Evolutionary conservation across 2,329 filamentous ascomycete species (phyloP).

Genomic region (Huntiella abstrusa): DNA sequence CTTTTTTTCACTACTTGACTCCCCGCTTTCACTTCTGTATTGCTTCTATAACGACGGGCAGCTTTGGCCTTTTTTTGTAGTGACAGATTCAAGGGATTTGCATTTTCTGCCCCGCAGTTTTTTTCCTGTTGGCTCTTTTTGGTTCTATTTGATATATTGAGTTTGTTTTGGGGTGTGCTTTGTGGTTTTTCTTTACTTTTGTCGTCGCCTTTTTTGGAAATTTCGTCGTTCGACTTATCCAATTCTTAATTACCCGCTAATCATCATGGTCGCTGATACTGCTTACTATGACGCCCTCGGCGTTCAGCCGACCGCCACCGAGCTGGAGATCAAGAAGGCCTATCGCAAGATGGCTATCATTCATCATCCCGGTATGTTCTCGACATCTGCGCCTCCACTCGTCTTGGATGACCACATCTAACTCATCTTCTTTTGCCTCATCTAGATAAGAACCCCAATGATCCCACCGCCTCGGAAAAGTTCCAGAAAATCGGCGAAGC

Average conservation of each 20-base stretch:
- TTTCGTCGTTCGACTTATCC: not conserved
- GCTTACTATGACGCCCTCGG: conserved; percentile 75
- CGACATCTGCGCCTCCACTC: not conserved
- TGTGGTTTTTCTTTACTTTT: conserved; percentile 4
- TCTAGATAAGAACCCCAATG: conserved; percentile 84
- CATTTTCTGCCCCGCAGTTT: not conserved
- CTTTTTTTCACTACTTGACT: too few relatives aligned
- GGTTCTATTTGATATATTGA: conserved; percentile 10
- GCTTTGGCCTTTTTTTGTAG: too few relatives aligned
- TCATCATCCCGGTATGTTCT: conserved; percentile 57
- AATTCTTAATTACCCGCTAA: not conserved
- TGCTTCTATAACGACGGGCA: too few relatives aligned
- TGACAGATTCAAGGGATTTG: too few relatives aligned
- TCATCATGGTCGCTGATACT: conserved; percentile 69
- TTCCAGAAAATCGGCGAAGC: conserved; percentile 74
- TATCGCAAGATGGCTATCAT: conserved; percentile 89
- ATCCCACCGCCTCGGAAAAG: conserved; percentile 80
- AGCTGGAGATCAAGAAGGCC: conserved; percentile 91
- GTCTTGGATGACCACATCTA: not conserved
- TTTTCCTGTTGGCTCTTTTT: not conserved
- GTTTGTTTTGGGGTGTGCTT: conserved; percentile 7
- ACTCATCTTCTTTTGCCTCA: conserved; percentile 8
- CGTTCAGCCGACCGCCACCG: conserved; percentile 66
- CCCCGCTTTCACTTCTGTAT: too few relatives aligned
- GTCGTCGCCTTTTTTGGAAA: conserved; percentile 1